Conservation (phyloP, 176 grass and related monocot genomes). For the Elaeis guineensis region DNA sequence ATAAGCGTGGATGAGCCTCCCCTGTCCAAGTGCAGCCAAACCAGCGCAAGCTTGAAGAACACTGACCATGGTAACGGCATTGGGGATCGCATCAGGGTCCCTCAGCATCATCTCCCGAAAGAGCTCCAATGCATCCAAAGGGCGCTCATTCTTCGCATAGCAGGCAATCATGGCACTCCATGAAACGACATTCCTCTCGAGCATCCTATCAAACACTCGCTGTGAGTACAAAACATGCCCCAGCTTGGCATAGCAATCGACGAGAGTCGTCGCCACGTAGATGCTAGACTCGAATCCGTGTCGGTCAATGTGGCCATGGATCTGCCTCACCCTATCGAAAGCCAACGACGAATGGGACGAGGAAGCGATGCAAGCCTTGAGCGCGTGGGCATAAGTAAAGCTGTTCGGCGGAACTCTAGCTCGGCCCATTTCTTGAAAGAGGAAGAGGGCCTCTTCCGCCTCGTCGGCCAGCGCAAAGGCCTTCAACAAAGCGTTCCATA, state of each 20-base stretch:
- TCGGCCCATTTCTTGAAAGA: slow-evolving; percentile 46
- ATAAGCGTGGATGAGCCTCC: slow-evolving; percentile 51
- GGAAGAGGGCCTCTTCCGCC: slow-evolving; percentile 52
- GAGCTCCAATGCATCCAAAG: slow-evolving; percentile 53
- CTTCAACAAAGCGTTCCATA: slow-evolving; percentile 79
- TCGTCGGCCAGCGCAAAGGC: slow-evolving; percentile 40
- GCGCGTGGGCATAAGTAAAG: slow-evolving; percentile 56
- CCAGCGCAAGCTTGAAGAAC: slow-evolving; percentile 48
- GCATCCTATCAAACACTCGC: slow-evolving; percentile 46
- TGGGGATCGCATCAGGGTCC: slow-evolving; percentile 40
- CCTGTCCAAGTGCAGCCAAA: slow-evolving; percentile 39
- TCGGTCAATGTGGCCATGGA: slow-evolving; percentile 40
- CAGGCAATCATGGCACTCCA: slow-evolving; percentile 95
- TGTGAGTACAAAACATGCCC: slow-evolving; percentile 35
- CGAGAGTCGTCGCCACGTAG: slow-evolving; percentile 72
- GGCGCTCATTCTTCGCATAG: slow-evolving; percentile 70
- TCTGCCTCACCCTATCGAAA: slow-evolving; percentile 34
- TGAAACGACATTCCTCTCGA: slow-evolving; percentile 58
- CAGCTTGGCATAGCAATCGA: slow-evolving; percentile 83
- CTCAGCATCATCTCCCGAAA: slow-evolving; percentile 58
- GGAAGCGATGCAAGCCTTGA: slow-evolving; percentile 70
- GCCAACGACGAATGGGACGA: slow-evolving; percentile 31
- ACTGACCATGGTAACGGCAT: slow-evolving; percentile 47
- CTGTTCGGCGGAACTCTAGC: slow-evolving; percentile 49
- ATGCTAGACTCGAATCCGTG: slow-evolving; percentile 24